These are phyloP conservation scores for Plenodomus tracheiphilus DNA, from an alignment of 2,329 filamentous ascomycete genomes.

Conservation along the genomic window DNA sequence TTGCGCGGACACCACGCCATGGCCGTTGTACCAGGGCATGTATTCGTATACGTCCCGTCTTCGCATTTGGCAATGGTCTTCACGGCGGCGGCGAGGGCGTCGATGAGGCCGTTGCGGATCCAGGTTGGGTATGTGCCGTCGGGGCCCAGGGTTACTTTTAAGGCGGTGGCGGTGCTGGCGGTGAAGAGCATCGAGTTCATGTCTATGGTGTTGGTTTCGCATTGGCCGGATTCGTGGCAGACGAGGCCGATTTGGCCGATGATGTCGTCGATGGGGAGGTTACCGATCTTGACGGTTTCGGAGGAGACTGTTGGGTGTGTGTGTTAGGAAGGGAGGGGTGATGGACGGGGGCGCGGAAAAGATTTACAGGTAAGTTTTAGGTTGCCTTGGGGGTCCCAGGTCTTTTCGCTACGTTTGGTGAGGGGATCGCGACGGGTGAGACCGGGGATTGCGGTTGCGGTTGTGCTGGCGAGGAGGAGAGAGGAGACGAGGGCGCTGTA, in stretches of 20 bases:
- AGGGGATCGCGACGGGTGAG: conserved; percentile 3
- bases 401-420: conserved; percentile 7
- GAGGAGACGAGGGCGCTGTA: conserved; percentile 3
- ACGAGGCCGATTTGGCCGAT: conserved; percentile 9
- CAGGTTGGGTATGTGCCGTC: conserved; percentile 14
- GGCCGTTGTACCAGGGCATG: conserved; percentile 1
- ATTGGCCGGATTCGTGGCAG: conserved; percentile 18
- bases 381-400: conserved; percentile 11
- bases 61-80: conserved; percentile 12
- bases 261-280: conserved; percentile 14
- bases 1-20: conserved; percentile 1
- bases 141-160: conserved; percentile 15
- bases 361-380: conserved; percentile 13
- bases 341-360: not conserved
- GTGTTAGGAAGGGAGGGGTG: too few relatives aligned
- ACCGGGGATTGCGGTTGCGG: conserved; percentile 6
- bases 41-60: conserved; percentile 6
- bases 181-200: conserved; percentile 2
- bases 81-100: conserved; percentile 10
- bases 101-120: conserved; percentile 18
- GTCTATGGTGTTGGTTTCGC: conserved; percentile 18
- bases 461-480: conserved; percentile 8
- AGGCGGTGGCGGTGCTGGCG: not conserved
- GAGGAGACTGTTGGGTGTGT: conserved; percentile 19
- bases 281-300: conserved; percentile 27